phyloP scores from a whole-genome alignment of 176 grass and related monocot genomes.

The Aegilops bicornis region DNA sequence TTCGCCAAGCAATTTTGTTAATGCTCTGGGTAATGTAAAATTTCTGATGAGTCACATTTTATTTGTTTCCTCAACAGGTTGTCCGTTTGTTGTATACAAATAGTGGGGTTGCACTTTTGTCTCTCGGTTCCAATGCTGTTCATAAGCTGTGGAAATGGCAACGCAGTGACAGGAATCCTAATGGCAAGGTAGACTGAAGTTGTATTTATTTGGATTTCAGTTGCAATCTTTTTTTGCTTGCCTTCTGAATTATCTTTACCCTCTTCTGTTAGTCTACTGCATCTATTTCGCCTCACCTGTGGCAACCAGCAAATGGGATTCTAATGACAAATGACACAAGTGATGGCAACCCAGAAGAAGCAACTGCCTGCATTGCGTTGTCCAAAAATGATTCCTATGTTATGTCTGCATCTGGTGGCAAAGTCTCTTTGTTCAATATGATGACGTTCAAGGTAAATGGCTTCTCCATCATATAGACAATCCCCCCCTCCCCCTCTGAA shows the following conservation, averaged over 20 bases:
- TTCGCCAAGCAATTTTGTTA: neutral
- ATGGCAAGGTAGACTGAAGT: conserved; percentile 66
- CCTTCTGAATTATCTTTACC: conserved; percentile 31
- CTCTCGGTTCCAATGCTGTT: conserved; percentile 87
- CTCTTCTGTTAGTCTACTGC: conserved; percentile 75
- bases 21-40: neutral
- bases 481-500: too few relatives aligned
- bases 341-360: conserved; percentile 94
- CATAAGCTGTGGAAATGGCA: conserved; percentile 99
- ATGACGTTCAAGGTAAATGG: conserved; percentile 96
- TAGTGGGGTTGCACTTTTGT: conserved; percentile 77
- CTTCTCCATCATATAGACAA: neutral
- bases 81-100: conserved; percentile 92
- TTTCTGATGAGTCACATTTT: neutral
- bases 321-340: conserved; percentile 92
- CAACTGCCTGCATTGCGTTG: conserved; percentile 94
- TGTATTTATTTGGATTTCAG: conserved; percentile 15
- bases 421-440: conserved; percentile 99
- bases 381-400: conserved; percentile 99
- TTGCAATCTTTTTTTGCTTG: conserved; percentile 27
- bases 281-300: conserved; percentile 74
- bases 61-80: conserved; percentile 59
- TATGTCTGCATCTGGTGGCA: conserved; percentile 98
- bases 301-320: conserved; percentile 94
- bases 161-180: conserved; percentile 85